Evolutionary conservation across 768 basidiomycete genomes (phyloP), one percentile per base, ranked within the genome.

Genomic region (Tricholoma saponaceum): DNA sequence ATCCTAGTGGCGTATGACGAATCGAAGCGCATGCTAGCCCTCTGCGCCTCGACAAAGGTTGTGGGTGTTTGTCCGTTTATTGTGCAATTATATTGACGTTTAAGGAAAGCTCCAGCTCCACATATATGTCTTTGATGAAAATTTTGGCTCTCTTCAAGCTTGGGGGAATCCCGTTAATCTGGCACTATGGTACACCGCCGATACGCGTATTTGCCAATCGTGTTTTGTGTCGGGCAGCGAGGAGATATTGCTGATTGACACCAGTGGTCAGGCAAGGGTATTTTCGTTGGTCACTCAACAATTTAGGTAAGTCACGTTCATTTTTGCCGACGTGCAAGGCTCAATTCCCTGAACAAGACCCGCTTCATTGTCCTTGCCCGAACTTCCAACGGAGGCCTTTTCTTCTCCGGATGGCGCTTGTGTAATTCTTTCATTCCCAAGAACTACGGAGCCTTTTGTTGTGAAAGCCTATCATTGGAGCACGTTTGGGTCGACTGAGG

Each of bases 361-460:
- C 10, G 78, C 82, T 0, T 69, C 75, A 0, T 61, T 83, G 4
- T 67, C 74, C 14, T 68, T 84, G 5, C 59, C 67, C 0, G 58
- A 62, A 14, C 49, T 66, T 2, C 80, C 81, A 0, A 58, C 51
- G 14, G 65, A 60, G n/a, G 70, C 79, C 16, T 69, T 69, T 62
- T 76, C 82, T 1, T 76, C 83, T 0, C 82, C 83, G 0, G 83
- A 85, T 60, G 83, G 81, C 0, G 72, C 83, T 20, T 84, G 83
- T 60, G 63, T 85, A 18, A 33, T 84, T 22, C 65, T 73, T 1
- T 60, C 72, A 5, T 69, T 74, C 39, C 51, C 52, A 1, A 52
- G 62, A 32, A 22, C 58, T 23, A 26, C 57, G 3, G 26, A 60
- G 25, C 28, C 57, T 3, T 35, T 52, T 46, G 50, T 23, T 12